A percentile compares a stretch with the other conserved stretches of the same genome.
Conservation (phyloP, 176 grass and related monocot genomes). For the Cenchrus americanus region DNA sequence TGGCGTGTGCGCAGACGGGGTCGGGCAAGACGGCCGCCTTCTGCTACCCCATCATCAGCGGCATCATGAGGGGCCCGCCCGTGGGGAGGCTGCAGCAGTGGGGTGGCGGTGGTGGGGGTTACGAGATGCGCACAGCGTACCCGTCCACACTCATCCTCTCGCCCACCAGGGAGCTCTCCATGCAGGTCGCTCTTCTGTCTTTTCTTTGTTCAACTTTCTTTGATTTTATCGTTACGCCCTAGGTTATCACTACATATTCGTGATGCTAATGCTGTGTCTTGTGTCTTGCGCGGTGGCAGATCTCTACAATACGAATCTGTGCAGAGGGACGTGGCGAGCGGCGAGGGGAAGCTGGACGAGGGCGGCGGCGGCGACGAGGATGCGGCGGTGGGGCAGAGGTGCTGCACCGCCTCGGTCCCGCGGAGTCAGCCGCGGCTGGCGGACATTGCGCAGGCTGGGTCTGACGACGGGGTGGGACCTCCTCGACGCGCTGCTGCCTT, state of each 20-base stretch:
- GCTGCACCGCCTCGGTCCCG: too few species aligned
- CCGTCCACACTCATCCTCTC: constrained; percentile 85
- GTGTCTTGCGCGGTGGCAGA: constrained; percentile 48
- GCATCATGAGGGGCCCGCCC: constrained; percentile 70
- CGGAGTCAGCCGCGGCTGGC: too few species aligned
- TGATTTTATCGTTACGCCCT: neutral
- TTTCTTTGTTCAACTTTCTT: neutral
- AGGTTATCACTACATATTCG: too few species aligned
- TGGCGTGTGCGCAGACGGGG: constrained; percentile 94
- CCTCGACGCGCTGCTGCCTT: too few species aligned
- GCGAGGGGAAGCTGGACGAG: too few species aligned
- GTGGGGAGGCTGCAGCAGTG: constrained; percentile 12
- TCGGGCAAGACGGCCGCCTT: constrained; percentile 94
- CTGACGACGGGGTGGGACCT: too few species aligned
- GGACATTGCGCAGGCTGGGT: too few species aligned
- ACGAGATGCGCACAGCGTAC: constrained; percentile 49
- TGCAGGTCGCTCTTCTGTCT: constrained; percentile 49
- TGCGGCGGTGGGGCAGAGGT: too few species aligned
- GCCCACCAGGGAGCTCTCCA: constrained; percentile 93
- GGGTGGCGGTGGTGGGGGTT: neutral
- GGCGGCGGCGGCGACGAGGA: too few species aligned
- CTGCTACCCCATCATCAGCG: constrained; percentile 93
- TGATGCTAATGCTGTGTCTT: neutral
- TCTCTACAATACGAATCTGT: too few species aligned
- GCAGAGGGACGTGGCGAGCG: too few species aligned